Evolutionary conservation across 768 basidiomycete genomes (phyloP).

Genomic region (Auricularia heimuer): DNA sequence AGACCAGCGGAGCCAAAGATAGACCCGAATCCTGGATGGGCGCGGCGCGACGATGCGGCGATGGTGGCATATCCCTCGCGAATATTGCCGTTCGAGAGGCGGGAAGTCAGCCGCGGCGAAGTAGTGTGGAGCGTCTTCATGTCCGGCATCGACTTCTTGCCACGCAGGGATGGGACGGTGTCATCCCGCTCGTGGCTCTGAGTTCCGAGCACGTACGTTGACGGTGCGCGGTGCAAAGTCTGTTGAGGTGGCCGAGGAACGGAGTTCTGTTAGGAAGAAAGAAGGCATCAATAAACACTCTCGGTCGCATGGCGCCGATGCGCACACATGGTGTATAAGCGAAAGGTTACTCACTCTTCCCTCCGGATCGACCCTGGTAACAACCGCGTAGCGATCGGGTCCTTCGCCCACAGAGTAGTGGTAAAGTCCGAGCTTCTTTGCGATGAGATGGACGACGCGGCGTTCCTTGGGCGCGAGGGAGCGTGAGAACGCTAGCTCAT

Average conservation of each 20-base stretch:
- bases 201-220: conserved; percentile 58
- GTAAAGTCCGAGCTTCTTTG: conserved; percentile 91
- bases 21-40: conserved; percentile 60
- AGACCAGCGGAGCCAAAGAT: conserved; percentile 44
- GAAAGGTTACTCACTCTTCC: conserved; percentile 40
- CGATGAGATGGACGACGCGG: conserved; percentile 88
- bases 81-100: conserved; percentile 83
- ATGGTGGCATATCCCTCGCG: conserved; percentile 81
- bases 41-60: conserved; percentile 69
- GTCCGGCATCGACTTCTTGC: conserved; percentile 99
- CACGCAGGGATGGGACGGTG: conserved; percentile 49
- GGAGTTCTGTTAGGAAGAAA: conserved; percentile 14
- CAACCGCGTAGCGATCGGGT: conserved; percentile 88
- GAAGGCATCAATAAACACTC: conserved; percentile 2
- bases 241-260: conserved; percentile 41
- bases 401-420: conserved; percentile 91
- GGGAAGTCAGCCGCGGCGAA: conserved; percentile 67
- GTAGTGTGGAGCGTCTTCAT: conserved; percentile 79
- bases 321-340: neutral
- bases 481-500: conserved; percentile 94
- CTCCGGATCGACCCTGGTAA: conserved; percentile 80
- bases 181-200: conserved; percentile 10
- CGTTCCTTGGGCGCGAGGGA: conserved; percentile 77
- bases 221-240: conserved; percentile 73
- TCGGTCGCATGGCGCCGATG: neutral